A percentile compares a stretch with the other conserved stretches of the same genome.
Conservation (phyloP, 176 grass and related monocot genomes). For the Avena atlantica region DNA sequence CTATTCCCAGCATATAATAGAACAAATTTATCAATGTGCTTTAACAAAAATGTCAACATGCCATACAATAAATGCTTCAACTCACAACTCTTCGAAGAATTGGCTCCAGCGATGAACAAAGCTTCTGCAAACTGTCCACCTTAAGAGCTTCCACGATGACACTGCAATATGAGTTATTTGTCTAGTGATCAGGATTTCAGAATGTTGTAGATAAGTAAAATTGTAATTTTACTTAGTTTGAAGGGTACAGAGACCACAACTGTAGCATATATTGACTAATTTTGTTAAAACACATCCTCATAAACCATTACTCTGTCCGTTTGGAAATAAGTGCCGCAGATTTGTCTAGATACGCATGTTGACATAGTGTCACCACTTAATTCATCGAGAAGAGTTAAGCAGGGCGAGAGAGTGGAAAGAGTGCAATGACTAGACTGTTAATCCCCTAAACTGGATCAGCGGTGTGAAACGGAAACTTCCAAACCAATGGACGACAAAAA, state of each 20-base stretch:
- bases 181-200: background rate
- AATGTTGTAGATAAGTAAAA: background rate
- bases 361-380: background rate
- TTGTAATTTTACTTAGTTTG: slow-evolving; percentile 7
- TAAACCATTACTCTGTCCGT: background rate
- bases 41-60: slow-evolving; percentile 5
- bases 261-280: background rate
- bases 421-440: background rate
- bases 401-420: background rate
- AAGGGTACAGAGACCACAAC: background rate
- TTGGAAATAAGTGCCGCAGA: too few species aligned
- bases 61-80: slow-evolving; percentile 26
- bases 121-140: slow-evolving; percentile 96
- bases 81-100: slow-evolving; percentile 99
- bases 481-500: background rate
- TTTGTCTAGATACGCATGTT: background rate
- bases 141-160: slow-evolving; percentile 99
- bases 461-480: background rate
- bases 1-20: slow-evolving; percentile 53
- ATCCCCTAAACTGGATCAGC: background rate
- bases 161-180: slow-evolving; percentile 56
- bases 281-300: background rate
- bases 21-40: slow-evolving; percentile 16
- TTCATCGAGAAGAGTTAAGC: background rate
- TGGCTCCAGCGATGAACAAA: slow-evolving; percentile 92